Evolutionary conservation across 306 rosid species (phyloP), one percentile per base, ranked within the genome.

Genomic region (Senna tora): DNA sequence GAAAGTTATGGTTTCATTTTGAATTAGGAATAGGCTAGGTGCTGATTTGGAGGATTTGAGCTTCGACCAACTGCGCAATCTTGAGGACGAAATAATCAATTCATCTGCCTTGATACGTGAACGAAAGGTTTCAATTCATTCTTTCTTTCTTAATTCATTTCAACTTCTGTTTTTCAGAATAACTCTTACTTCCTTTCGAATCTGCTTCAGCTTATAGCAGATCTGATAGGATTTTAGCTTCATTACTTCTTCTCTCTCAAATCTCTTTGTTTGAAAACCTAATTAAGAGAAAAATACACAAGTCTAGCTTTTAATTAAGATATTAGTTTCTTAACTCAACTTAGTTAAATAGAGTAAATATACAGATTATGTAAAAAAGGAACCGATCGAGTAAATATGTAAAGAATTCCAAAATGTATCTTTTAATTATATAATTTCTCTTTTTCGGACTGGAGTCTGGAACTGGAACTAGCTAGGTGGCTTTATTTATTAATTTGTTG

Each of bases 1-100:
- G 67, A 28, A 55, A 36, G 16, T 17, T 41, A 1, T 71, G 67
- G 50, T 10, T 77, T n/a, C n/a, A n/a, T n/a, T n/a, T 71, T 14
- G 52, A 73, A 79, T n/a, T n/a, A 91, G 97, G 87, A 87, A 87
- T 69, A 89, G 97, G 83, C 36, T 84, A 51, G 97, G 97, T 45
- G 80, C 83, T 53, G 96, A 92, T 71, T 55, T 84, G 73, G 74
- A 65, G 9, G 84, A 75, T 49, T 71, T 87, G 69, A 81, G 69
- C 79, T 68, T 62, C n/a, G 76, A 67, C 19, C 89, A 92, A 62
- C 84, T 92, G 8, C 71, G 47, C 6, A 71, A 22, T 78, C 94
- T 92, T 73, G 96, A 89, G 78, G 72, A 76, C 2, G 79, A 69
- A 67, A 75, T 87, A 73, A 57, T 55, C 53, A 20, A 83, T 78